A percentile compares a stretch with the other conserved stretches of the same genome.
Conservation (phyloP, 176 grass and related monocot species). For the Puya raimondii region DNA sequence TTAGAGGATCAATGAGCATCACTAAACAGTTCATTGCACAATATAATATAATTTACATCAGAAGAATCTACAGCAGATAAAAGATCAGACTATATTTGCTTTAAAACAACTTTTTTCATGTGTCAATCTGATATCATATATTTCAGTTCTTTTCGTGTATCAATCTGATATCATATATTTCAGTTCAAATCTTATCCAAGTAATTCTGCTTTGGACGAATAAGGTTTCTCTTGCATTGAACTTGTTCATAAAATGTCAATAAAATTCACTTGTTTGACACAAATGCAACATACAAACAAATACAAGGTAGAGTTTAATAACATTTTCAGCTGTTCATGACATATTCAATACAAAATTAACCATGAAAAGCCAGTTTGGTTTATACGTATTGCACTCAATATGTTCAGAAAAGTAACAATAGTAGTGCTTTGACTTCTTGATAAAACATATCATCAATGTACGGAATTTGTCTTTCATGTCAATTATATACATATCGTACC, state of each 20-base stretch:
- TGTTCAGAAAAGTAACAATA: no score
- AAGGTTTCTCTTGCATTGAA: neutral
- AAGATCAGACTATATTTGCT: no score
- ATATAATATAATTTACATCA: neutral
- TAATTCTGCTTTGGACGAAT: neutral
- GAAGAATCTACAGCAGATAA: no score
- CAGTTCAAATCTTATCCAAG: neutral
- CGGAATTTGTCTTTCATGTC: no score
- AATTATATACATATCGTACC: no score
- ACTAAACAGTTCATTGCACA: neutral
- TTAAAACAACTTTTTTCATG: no score
- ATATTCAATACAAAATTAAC: neutral
- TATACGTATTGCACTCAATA: no score
- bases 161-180: neutral
- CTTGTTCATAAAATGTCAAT: neutral
- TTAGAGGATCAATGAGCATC: neutral
- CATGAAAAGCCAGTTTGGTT: no score
- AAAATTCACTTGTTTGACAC: neutral
- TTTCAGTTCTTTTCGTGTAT: neutral
- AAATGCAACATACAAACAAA: neutral
- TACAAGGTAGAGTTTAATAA: neutral
- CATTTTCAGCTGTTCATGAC: neutral
- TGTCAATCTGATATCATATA: neutral
- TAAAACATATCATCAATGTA: no score
- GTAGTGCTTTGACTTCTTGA: no score